Base-by-base conservation (phyloP, 169 alveolate species). In the Eimeria necatrix region DNA sequence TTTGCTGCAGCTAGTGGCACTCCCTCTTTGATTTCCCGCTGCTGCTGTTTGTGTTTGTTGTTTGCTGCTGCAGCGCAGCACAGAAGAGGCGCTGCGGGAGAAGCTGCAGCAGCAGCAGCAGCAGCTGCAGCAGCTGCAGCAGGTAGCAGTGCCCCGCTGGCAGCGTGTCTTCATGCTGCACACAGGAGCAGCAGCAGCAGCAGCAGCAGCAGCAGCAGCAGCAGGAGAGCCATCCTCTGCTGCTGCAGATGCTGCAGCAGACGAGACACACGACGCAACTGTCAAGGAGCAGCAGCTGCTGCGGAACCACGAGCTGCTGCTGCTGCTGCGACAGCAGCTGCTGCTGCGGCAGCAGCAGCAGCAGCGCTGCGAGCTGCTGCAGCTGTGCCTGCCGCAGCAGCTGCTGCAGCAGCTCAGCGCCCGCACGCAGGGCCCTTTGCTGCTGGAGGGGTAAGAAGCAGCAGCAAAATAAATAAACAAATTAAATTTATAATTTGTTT, bases 81-180 rank as follows among this genome's bases (percentile, higher is more conserved):
- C 83, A n/a, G 83, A 73, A 14, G 83, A 73, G 14, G 24, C 56
- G 14, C 83, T 73, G 7, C 83, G 83, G 16, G 83, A 73, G 83
- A 20, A 73, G 52, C 7, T 48, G 51, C 83, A 73, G 83, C 83
- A 41, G 4, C 83, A n/a, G 83, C 83, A 73, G 83, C 83, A 73
- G 83, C 83, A 73, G 83, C 83, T 73, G 83, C 83, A 73, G 56
- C 83, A 73, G 52, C 83, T 73, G 83, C 48, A 73, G 83, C 56
- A 73, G 46, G 83, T 73, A 41, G 83, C 83, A 22, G 83, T 73
- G 20, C 83, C 83, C 14, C 83, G 83, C 7, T 73, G 83, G 83
- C 83, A 73, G 83, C 83, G 83, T 26, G 83, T 73, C 48, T 73
- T 73, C 3, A 73, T 73, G 83, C 51, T 73, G 83, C 83, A 73